Conservation (phyloP, 495 filamentous ascomycete species). For the Aspergillus avenaceus region DNA sequence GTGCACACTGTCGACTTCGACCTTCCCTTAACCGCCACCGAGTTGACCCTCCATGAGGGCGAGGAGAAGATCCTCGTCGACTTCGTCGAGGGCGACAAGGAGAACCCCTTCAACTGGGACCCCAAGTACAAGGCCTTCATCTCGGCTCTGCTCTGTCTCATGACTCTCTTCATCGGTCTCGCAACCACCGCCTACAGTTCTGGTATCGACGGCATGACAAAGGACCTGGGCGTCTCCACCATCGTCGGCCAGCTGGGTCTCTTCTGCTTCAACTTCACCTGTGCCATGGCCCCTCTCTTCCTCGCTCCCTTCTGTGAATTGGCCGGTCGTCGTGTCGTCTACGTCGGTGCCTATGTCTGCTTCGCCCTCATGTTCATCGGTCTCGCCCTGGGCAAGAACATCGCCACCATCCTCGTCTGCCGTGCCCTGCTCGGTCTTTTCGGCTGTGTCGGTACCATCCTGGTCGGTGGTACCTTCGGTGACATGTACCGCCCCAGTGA, state of each 20-base stretch:
- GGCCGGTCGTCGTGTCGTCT: constrained; percentile 36
- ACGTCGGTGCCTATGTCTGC: constrained; percentile 33
- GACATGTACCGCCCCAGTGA: constrained; percentile 72
- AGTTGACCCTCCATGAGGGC: constrained; percentile 25
- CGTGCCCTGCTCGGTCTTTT: constrained; percentile 70
- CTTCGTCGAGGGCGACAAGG: constrained; percentile 34
- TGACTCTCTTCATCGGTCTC: constrained; percentile 47
- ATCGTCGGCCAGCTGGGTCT: constrained; percentile 39
- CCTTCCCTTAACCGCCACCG: constrained; percentile 36
- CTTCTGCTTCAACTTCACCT: constrained; percentile 41
- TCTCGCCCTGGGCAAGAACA: constrained; percentile 52
- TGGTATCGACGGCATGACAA: constrained; percentile 34
- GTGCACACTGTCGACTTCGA: constrained; percentile 40
- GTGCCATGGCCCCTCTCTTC: constrained; percentile 39
- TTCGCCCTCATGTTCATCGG: constrained; percentile 42
- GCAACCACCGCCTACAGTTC: constrained; percentile 46
- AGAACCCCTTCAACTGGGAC: constrained; percentile 48
- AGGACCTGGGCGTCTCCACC: constrained; percentile 29
- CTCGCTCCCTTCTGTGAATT: constrained; percentile 44
- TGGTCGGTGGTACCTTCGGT: constrained; percentile 71
- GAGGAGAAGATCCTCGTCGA: constrained; percentile 31
- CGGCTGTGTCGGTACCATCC: constrained; percentile 72
- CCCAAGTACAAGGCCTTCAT: constrained; percentile 33
- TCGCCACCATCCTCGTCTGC: constrained; percentile 63
- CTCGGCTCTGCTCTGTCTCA: constrained; percentile 37